Base-by-base conservation (phyloP, 2,329 filamentous ascomycete genomes). In the Cladosporium phlei region DNA sequence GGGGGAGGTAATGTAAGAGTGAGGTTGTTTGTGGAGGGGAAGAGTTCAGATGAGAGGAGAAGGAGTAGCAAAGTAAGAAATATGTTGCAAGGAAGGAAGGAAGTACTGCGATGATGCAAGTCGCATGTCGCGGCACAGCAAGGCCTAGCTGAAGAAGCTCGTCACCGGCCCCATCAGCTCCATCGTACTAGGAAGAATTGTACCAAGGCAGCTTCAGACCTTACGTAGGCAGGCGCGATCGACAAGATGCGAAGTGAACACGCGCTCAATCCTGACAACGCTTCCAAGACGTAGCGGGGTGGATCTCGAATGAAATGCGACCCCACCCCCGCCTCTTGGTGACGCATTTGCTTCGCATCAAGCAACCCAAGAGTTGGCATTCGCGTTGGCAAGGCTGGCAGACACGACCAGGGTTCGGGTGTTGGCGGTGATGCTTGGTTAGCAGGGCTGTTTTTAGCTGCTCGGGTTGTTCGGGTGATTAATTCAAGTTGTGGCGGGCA, bases 151-250 rank as follows among this genome's bases (percentile, higher is more conserved):
- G 21, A 6, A 12, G 20, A 17, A 14, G 35, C 35, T 38, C 35
- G 35, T 38, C 35, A 38, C 35, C 35, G 35, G 35, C 35, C 27
- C 35, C 35, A 38, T 38, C 35, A n/a, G 35, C 35, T 14, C 35
- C 35, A 22, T 25, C 14, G n/a, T n/a, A n/a, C n/a, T n/a, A n/a
- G n/a, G n/a, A n/a, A n/a, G n/a, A n/a, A n/a, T n/a, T n/a, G n/a
- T n/a, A n/a, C n/a, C n/a, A n/a, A n/a, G n/a, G n/a, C n/a, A n/a
- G n/a, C n/a, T n/a, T n/a, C n/a, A n/a, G n/a, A n/a, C n/a, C 22
- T 22, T 38, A 38, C 35, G 21, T 25, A 38, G 35, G 35, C 35
- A 38, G 35, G 11, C 12, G 35, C 35, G 22, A 25, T 16, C 22
- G 21, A 38, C 21, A 16, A 11, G 8, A 38, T 14, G 35, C 35